Base-by-base conservation (phyloP, 1,284 basidiomycete species). In the Neolentinus lepideus region DNA sequence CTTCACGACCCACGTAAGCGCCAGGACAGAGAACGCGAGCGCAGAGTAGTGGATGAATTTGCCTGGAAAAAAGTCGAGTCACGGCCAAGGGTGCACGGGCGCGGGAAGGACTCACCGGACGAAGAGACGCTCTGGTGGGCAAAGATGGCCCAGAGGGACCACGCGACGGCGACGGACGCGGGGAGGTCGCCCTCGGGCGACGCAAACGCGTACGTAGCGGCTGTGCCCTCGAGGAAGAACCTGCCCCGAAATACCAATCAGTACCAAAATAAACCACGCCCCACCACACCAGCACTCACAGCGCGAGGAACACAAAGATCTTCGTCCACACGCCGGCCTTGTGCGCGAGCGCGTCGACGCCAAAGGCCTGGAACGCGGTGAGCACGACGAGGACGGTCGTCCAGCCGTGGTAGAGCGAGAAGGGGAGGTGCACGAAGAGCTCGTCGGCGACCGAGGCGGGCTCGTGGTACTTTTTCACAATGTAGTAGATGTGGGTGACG, bases 361-460 rank as follows among this genome's bases (percentile, higher is more conserved):
- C 94, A 64, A 96, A 96, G 0, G 93, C 94, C 68, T 94, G 88
- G 69, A 98, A 97, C 2, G 82, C 88, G 50, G 91, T 89, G 58
- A 97, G 75, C 59, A 97, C 78, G 61, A 96, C 89, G 57, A 97
- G 83, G 53, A 97, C 88, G 52, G 92, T 94, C 14, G 92, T 93
- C 89, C 94, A 96, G 52, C 94, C 94, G 67, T 97, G 94, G 75
- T 90, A 97, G 55, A 95, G 83, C 9, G 91, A 94, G 80, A 95
- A 94, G 9, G 93, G 93, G 14, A 92, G 81, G 66, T 92, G 89
- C 36, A 92, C 73, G 60, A 90, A 90, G 59, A 92, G 69, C 70
- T 96, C 92, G 60, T 94, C 91, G 25, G 78, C 76, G 43, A 79
- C 66, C 60, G 67, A 80, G 64, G 85, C 75, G 52, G 90, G 72